Evolutionary conservation across 805 yeast species (phyloP).

Genomic region (Kuraishia molischiana): DNA sequence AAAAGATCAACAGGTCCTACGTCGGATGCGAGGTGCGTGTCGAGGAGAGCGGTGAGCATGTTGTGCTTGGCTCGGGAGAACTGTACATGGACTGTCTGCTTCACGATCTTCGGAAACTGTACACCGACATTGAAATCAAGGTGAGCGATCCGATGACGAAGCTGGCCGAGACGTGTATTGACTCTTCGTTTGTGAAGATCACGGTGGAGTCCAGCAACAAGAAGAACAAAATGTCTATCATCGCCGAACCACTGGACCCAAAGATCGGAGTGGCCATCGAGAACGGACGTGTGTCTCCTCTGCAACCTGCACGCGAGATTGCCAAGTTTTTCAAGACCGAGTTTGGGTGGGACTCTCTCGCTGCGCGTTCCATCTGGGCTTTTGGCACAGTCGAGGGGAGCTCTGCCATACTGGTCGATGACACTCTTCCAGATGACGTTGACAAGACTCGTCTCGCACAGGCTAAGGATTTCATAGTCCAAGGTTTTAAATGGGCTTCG

Average conservation of each 20-base stretch:
- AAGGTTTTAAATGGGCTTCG: constrained; percentile 79
- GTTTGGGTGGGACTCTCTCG: constrained; percentile 75
- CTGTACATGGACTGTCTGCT: constrained; percentile 75
- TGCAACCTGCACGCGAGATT: constrained; percentile 29
- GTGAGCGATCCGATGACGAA: constrained; percentile 78
- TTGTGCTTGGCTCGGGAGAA: constrained; percentile 78
- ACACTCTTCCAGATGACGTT: constrained; percentile 64
- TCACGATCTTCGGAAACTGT: constrained; percentile 61
- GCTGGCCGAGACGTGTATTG: constrained; percentile 69
- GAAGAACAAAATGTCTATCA: constrained; percentile 49
- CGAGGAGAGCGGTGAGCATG: constrained; percentile 86
- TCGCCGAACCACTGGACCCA: constrained; percentile 65
- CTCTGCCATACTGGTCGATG: constrained; percentile 55
- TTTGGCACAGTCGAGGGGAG: constrained; percentile 50
- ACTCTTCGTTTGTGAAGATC: constrained; percentile 60
- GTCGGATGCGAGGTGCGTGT: constrained; percentile 59
- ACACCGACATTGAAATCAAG: constrained; percentile 59
- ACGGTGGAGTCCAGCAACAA: constrained; percentile 47
- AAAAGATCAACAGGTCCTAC: constrained; percentile 52
- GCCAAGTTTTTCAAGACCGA: constrained; percentile 45
- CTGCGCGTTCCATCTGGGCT: constrained; percentile 75
- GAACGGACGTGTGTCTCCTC: constrained; percentile 27
- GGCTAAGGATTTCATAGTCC: constrained; percentile 45
- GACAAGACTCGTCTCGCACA: constrained; percentile 38
- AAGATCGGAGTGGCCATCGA: constrained; percentile 49